Conservation (phyloP, 2,329 filamentous ascomycete genomes). For the Dothideomycetes sp. region DNA sequence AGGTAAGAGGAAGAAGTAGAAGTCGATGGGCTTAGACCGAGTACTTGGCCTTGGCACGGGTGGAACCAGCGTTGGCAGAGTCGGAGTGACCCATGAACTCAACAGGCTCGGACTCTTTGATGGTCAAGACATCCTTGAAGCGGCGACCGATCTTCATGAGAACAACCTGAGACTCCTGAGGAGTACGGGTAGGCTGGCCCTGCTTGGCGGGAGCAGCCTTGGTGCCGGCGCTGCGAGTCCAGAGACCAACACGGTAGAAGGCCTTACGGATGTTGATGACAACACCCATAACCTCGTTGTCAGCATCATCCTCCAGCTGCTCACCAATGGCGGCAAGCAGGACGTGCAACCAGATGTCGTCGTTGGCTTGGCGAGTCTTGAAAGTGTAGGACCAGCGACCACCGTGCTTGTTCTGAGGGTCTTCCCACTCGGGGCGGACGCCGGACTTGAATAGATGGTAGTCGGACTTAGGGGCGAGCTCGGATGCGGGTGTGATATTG, state of each 20-base stretch:
- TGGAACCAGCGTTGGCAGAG: conserved; percentile 84
- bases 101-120: conserved; percentile 66
- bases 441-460: conserved; percentile 99
- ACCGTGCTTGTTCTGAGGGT: conserved; percentile 96
- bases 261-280: conserved; percentile 98
- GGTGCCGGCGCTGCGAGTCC: conserved; percentile 88
- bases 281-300: conserved; percentile 97
- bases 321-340: conserved; percentile 96
- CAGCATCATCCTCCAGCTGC: conserved; percentile 87
- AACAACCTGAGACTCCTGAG: conserved; percentile 76
- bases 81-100: conserved; percentile 98
- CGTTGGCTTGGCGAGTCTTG: conserved; percentile 89
- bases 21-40: conserved; percentile 61
- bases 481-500: conserved; percentile 93
- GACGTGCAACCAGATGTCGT: conserved; percentile 97
- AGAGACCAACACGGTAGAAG: conserved; percentile 94
- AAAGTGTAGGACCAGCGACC: conserved; percentile 98
- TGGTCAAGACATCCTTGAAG: conserved; percentile 86
- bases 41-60: conserved; percentile 91
- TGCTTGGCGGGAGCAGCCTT: conserved; percentile 37
- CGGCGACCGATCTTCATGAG: conserved; percentile 74
- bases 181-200: conserved; percentile 62
- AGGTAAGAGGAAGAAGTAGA: no score
- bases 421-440: conserved; percentile 97
- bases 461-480: conserved; percentile 93